These are phyloP conservation scores for Pterocarpus santalinus DNA, from an alignment of 306 rosid genomes.

Conservation along the genomic window DNA sequence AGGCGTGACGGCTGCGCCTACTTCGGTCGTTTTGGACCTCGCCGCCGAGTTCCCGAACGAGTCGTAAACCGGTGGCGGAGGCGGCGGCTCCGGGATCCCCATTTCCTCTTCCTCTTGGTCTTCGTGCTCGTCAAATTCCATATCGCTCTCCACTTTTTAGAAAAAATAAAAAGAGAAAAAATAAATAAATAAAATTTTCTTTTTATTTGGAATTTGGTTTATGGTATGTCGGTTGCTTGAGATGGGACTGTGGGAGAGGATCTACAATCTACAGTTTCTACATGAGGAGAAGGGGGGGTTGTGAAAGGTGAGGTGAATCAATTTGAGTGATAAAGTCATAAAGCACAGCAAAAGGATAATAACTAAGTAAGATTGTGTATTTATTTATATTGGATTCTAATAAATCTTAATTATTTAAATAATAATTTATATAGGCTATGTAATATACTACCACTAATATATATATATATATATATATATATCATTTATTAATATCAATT, in stretches of 20 bases:
- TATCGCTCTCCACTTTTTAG: constrained; percentile 42
- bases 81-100: constrained; percentile 50
- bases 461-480: neutral
- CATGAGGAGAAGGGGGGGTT: neutral
- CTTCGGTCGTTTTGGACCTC: constrained; percentile 42
- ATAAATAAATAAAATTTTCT: neutral
- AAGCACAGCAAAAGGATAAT: constrained; percentile 14
- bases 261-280: constrained; percentile 45
- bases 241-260: constrained; percentile 45
- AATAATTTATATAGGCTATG: neutral
- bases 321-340: constrained; percentile 44
- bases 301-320: constrained; percentile 36
- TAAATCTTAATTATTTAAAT: neutral
- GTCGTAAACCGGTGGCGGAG: constrained; percentile 60
- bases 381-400: constrained; percentile 1
- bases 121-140: constrained; percentile 82
- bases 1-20: constrained; percentile 24
- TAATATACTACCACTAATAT: no score
- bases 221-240: constrained; percentile 6
- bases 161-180: neutral
- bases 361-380: constrained; percentile 30
- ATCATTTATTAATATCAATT: neutral
- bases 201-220: constrained; percentile 4
- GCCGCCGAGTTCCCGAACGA: constrained; percentile 50
- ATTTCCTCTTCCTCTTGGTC: constrained; percentile 63